phyloP scores from a whole-genome alignment of 495 filamentous ascomycete genomes.

The Penicillium pulvis region DNA sequence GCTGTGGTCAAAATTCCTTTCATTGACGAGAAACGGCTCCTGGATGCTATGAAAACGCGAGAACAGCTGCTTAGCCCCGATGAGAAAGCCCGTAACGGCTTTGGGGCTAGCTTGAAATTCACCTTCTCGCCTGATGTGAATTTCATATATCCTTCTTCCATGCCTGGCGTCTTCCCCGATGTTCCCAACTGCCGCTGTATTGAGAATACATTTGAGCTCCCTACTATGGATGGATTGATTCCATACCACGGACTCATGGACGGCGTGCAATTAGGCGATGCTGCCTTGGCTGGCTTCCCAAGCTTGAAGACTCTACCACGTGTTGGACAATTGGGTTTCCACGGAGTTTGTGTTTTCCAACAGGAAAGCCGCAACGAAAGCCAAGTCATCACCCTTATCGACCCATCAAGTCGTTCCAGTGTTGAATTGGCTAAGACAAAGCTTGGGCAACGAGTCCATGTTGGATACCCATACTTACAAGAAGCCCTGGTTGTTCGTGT shows the following conservation, averaged over 20 bases:
- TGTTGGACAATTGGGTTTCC: conserved; percentile 77
- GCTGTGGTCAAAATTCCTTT: conserved; percentile 99
- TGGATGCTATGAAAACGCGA: conserved; percentile 81
- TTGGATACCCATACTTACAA: conserved; percentile 94
- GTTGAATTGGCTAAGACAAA: conserved; percentile 72
- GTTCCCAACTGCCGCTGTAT: conserved; percentile 85
- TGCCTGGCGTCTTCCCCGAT: conserved; percentile 90
- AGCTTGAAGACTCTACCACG: conserved; percentile 82
- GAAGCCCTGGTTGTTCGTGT: conserved; percentile 88
- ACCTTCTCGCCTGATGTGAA: conserved; percentile 76
- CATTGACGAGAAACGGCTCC: conserved; percentile 85
- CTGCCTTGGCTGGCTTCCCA: conserved; percentile 90
- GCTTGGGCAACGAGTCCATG: conserved; percentile 81
- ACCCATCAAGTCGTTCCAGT: conserved; percentile 69
- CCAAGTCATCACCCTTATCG: conserved; percentile 83
- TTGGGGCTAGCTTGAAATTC: conserved; percentile 91
- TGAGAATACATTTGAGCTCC: conserved; percentile 93
- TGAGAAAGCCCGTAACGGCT: conserved; percentile 82
- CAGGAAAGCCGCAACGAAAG: conserved; percentile 96
- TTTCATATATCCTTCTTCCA: conserved; percentile 80
- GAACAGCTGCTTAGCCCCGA: conserved; percentile 73
- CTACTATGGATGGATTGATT: conserved; percentile 86
- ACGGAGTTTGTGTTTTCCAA: conserved; percentile 95
- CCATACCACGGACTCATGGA: conserved; percentile 82
- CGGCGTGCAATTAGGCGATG: conserved; percentile 79